These are phyloP conservation scores for Peniophora sp. DNA, from an alignment of 1,284 basidiomycete genomes.

Conservation along the genomic window DNA sequence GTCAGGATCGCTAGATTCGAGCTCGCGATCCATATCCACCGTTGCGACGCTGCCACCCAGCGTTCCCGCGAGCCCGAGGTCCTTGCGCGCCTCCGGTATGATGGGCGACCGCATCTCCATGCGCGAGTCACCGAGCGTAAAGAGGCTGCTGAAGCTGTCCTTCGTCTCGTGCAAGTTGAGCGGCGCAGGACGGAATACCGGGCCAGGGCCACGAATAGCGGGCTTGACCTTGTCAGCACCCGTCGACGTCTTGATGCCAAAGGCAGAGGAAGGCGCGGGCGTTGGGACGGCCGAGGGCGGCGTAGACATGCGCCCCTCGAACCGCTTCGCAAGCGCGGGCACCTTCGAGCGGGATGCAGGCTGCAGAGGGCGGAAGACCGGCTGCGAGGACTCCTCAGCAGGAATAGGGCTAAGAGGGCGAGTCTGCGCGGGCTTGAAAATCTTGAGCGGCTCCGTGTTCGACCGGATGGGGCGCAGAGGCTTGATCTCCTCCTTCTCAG, in stretches of 20 bases:
- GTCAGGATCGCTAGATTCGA: constrained; percentile 53
- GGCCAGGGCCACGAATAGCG: constrained; percentile 26
- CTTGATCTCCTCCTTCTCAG: constrained; percentile 23
- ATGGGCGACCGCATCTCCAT: constrained; percentile 27
- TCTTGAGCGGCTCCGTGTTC: no score
- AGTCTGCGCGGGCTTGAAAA: constrained; percentile 33
- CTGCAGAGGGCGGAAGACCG: constrained; percentile 51
- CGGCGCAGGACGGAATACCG: constrained; percentile 40
- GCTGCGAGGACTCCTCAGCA: constrained; percentile 32
- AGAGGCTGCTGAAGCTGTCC: constrained; percentile 16
- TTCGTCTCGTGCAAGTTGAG: constrained; percentile 17
- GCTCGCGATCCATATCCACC: constrained; percentile 30
- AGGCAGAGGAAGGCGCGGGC: constrained; percentile 31
- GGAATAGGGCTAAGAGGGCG: constrained; percentile 47
- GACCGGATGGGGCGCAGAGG: constrained; percentile 9
- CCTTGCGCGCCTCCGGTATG: constrained; percentile 39
- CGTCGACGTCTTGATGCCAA: constrained; percentile 36
- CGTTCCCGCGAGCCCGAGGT: constrained; percentile 55
- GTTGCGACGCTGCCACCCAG: constrained; percentile 50
- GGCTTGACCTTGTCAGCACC: constrained; percentile 14
- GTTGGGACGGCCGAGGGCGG: background rate
- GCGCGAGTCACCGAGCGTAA: constrained; percentile 10
- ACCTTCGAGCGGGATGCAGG: constrained; percentile 28
- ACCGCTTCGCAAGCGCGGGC: no score
- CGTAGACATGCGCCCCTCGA: background rate